Percentiles rank a stretch among this genome's conserved stretches.
These are phyloP conservation scores for Cladophialophora chaetospira DNA, from an alignment of 2,329 filamentous ascomycete genomes.

Conservation along the genomic window DNA sequence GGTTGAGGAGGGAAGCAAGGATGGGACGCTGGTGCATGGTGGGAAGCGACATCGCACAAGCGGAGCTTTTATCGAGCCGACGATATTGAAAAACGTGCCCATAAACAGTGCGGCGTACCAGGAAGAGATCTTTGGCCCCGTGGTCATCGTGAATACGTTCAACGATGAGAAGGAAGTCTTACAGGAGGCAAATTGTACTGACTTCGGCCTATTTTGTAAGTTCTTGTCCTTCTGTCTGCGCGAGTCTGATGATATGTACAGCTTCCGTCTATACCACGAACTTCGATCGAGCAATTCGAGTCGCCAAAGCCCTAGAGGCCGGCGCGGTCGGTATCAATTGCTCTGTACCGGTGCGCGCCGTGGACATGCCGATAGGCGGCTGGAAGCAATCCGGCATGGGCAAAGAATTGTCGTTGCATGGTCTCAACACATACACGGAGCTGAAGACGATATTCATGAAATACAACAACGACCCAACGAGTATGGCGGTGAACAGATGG, in stretches of 20 bases:
- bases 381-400: slow-evolving; percentile 53
- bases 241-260: neutral
- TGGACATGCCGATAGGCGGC: slow-evolving; percentile 46
- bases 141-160: slow-evolving; percentile 43
- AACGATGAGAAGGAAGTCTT: slow-evolving; percentile 42
- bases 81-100: slow-evolving; percentile 9
- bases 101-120: slow-evolving; percentile 43
- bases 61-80: slow-evolving; percentile 41
- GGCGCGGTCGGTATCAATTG: slow-evolving; percentile 50
- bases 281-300: slow-evolving; percentile 42
- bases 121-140: slow-evolving; percentile 48
- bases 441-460: slow-evolving; percentile 43
- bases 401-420: slow-evolving; percentile 46
- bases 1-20: slow-evolving; percentile 56
- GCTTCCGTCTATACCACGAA: slow-evolving; percentile 46
- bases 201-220: slow-evolving; percentile 44
- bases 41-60: slow-evolving; percentile 54
- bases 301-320: slow-evolving; percentile 44
- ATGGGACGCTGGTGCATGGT: slow-evolving; percentile 51
- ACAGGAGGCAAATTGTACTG: slow-evolving; percentile 40
- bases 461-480: slow-evolving; percentile 9
- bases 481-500: slow-evolving; percentile 6
- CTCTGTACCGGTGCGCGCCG: slow-evolving; percentile 45
- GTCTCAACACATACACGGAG: slow-evolving; percentile 43
- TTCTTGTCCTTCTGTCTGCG: neutral